Percentiles rank a stretch among this genome's conserved stretches.
phyloP scores from a whole-genome alignment of 495 filamentous ascomycete species.

The Penicillium maclennaniae region DNA sequence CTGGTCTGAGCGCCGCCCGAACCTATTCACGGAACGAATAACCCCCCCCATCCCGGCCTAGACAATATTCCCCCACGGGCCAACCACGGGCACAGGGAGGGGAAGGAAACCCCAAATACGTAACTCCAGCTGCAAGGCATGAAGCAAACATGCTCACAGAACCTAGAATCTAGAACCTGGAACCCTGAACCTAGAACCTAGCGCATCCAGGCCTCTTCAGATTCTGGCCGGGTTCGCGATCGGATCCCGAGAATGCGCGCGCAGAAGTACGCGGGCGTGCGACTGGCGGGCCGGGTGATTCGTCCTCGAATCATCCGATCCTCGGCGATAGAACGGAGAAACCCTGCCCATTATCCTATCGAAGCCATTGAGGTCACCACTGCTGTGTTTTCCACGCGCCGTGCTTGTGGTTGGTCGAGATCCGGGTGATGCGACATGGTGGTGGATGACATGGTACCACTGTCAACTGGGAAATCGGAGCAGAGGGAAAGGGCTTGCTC shows the following conservation, averaged over 20 bases:
- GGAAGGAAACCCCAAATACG: not conserved
- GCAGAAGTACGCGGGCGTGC: constrained; percentile 12
- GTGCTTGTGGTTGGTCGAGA: not conserved
- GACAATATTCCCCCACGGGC: not conserved
- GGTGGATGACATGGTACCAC: not conserved
- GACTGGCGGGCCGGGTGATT: constrained; percentile 15
- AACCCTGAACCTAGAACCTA: no score
- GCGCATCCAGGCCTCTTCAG: not conserved
- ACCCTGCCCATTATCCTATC: not conserved
- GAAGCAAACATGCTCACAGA: not conserved
- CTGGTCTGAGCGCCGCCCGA: constrained; percentile 23
- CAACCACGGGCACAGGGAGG: not conserved
- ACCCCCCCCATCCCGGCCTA: not conserved
- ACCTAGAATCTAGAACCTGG: no score
- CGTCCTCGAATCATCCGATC: constrained; percentile 13
- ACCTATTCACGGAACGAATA: not conserved
- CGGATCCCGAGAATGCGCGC: constrained; percentile 3
- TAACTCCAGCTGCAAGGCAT: not conserved
- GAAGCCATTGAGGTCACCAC: constrained; percentile 8
- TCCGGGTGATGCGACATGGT: not conserved
- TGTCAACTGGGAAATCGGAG: not conserved
- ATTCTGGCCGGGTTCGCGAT: constrained; percentile 20
- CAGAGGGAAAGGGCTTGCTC: not conserved
- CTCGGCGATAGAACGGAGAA: constrained; percentile 16
- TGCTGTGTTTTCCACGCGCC: constrained; percentile 5